A percentile compares a stretch with the other conserved stretches of the same genome.
These are phyloP conservation scores for Malus domestica DNA, from an alignment of 306 rosid species.

Conservation along the genomic window ASM211411v1 NC_041804.1:5296501-5297000, in stretches of 20 bases:
- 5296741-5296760: constrained; percentile 98
- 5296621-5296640: background rate
- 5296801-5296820: background rate
- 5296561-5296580: constrained; percentile 99
- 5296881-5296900: constrained; percentile 49
- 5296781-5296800: background rate
- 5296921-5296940: constrained; percentile 97
- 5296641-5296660: background rate
- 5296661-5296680: background rate
- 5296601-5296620: constrained; percentile 9
- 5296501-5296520: constrained; percentile 79
- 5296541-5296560: constrained; percentile 97
- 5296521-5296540: constrained; percentile 81
- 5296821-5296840: background rate
- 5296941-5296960: constrained; percentile 96
- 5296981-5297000: constrained; percentile 92
- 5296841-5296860: background rate
- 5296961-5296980: constrained; percentile 97
- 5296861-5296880: background rate
- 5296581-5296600: constrained; percentile 56
- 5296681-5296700: background rate
- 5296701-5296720: constrained; percentile 8
- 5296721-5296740: constrained; percentile 84
- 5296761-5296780: constrained; percentile 45
- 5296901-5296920: constrained; percentile 88